Conservation (phyloP, 176 grass and related monocot species). For the Carex kokanica region DNA sequence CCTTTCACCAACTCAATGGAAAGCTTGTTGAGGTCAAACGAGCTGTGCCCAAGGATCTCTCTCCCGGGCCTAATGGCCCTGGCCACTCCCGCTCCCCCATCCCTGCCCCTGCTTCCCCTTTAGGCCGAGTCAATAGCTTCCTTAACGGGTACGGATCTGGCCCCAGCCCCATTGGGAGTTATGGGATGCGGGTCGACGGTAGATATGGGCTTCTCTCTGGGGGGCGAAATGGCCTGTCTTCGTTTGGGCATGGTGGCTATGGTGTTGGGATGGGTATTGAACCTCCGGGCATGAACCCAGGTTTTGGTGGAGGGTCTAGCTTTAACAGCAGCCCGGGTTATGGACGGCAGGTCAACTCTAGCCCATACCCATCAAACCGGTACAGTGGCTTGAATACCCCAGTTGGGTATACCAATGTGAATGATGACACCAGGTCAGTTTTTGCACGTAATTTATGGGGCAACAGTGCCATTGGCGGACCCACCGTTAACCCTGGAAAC, state of each 20-base stretch:
- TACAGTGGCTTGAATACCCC: conserved; percentile 59
- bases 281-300: conserved; percentile 38
- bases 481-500: conserved; percentile 39
- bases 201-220: conserved; percentile 64
- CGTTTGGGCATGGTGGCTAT: conserved; percentile 56
- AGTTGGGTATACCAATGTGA: conserved; percentile 51
- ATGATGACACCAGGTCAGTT: conserved; percentile 62
- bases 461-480: conserved; percentile 50
- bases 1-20: conserved; percentile 88
- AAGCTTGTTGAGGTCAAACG: conserved; percentile 98
- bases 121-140: conserved; percentile 68
- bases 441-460: conserved; percentile 77
- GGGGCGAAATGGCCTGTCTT: conserved; percentile 62
- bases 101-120: conserved; percentile 48
- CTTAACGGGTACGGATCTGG: conserved; percentile 69
- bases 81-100: conserved; percentile 62
- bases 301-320: conserved; percentile 50
- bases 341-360: conserved; percentile 59
- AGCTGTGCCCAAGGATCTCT: conserved; percentile 91
- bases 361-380: conserved; percentile 57
- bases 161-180: conserved; percentile 59
- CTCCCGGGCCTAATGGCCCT: conserved; percentile 53
- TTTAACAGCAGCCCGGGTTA: conserved; percentile 48
- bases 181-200: conserved; percentile 75
- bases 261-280: conserved; percentile 71